phyloP scores from a whole-genome alignment of 2,329 filamentous ascomycete species.

The Aspergillaceae sp. region DNA sequence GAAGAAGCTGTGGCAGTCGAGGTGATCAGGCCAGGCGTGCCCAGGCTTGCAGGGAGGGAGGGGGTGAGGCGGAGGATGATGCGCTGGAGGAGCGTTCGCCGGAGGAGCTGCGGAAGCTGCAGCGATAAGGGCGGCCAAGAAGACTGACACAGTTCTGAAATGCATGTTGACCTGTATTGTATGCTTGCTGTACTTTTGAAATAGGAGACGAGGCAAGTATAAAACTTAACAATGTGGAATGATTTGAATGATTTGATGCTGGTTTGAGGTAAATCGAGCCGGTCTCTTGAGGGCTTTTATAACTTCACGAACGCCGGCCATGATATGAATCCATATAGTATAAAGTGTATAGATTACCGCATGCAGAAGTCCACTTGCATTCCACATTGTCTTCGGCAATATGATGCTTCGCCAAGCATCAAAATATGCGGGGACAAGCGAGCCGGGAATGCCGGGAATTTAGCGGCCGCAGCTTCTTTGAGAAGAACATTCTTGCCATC shows the following conservation, averaged over 20 bases:
- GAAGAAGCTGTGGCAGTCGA: slow-evolving; percentile 6
- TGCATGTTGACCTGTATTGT: not conserved
- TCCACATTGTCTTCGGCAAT: not conserved
- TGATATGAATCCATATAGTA: not conserved
- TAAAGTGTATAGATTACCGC: not conserved
- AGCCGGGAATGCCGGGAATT: not conserved
- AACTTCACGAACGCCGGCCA: not conserved
- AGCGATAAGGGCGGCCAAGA: not conserved
- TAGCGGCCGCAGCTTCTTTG: not conserved
- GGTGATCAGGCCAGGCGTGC: slow-evolving; percentile 4
- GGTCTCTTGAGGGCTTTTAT: not conserved
- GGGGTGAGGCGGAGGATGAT: not conserved
- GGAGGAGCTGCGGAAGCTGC: not conserved
- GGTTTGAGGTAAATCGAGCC: not conserved
- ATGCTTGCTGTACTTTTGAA: not conserved
- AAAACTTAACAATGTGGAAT: not conserved
- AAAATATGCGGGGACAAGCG: not conserved
- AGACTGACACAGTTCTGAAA: not conserved
- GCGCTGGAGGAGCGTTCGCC: not conserved
- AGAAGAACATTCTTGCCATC: not conserved
- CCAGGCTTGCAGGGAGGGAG: slow-evolving; percentile 1
- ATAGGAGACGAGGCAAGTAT: not conserved
- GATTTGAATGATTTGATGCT: not conserved
- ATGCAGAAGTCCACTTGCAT: not conserved
- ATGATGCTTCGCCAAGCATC: not conserved